A percentile compares a stretch with the other conserved stretches of the same genome.
Evolutionary conservation across 768 basidiomycete genomes (phyloP).

Genomic region (Hortiboletus flavorubellus): DNA sequence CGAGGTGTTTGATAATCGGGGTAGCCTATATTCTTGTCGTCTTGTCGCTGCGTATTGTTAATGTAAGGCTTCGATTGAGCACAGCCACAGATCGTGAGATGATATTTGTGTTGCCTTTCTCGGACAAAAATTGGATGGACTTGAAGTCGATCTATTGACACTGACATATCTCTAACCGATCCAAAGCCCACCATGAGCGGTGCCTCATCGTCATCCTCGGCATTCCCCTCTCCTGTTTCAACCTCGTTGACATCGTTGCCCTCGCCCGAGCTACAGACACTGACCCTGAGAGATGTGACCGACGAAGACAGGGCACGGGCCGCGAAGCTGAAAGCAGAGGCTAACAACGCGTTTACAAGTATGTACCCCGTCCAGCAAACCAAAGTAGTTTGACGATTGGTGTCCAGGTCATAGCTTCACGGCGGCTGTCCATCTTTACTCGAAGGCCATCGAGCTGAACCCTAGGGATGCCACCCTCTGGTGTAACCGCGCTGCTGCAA

Average conservation of each 20-base stretch:
- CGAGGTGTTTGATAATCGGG: neutral
- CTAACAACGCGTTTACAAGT: constrained; percentile 86
- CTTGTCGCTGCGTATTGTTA: neutral
- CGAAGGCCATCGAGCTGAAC: constrained; percentile 82
- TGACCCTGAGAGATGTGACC: constrained; percentile 57
- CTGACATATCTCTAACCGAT: constrained; percentile 1
- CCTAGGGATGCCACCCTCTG: constrained; percentile 86
- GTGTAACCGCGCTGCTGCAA: constrained; percentile 91
- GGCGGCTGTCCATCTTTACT: constrained; percentile 73
- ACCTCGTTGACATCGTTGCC: constrained; percentile 55
- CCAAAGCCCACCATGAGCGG: constrained; percentile 19
- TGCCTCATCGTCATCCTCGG: constrained; percentile 23
- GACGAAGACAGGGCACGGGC: constrained; percentile 71
- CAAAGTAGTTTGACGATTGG: neutral
- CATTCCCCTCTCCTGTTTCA: constrained; percentile 45
- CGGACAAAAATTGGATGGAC: constrained; percentile 1
- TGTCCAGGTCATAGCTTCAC: constrained; percentile 70
- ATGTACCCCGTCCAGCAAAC: constrained; percentile 3
- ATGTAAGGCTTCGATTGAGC: neutral
- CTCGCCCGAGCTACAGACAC: constrained; percentile 54
- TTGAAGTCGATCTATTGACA: neutral
- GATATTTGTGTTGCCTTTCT: constrained; percentile 14
- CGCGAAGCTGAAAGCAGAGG: constrained; percentile 70
- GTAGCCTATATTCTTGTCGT: neutral
- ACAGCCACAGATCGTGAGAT: constrained; percentile 34